phyloP scores from a whole-genome alignment of 352 stramenopile species.

The Pythium scleroteichum region DNA sequence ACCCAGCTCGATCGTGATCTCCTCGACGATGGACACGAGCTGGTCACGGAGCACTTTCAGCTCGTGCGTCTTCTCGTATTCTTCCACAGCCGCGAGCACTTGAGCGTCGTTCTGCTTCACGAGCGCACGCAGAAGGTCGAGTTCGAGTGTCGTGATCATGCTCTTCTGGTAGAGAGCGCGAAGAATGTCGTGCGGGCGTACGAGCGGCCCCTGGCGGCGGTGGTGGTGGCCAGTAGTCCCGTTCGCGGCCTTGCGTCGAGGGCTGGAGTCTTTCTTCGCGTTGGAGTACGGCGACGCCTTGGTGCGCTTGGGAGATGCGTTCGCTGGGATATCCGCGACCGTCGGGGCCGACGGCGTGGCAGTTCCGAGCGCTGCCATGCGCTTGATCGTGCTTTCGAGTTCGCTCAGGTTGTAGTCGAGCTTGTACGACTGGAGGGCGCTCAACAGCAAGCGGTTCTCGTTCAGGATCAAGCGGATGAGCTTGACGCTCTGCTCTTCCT shows the following conservation, averaged over 20 bases:
- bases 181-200: constrained; percentile 42
- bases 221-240: background rate
- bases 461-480: constrained; percentile 50
- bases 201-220: constrained; percentile 15
- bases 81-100: constrained; percentile 40
- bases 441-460: constrained; percentile 54
- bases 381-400: constrained; percentile 53
- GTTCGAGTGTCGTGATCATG: constrained; percentile 65
- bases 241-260: constrained; percentile 2
- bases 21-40: constrained; percentile 55
- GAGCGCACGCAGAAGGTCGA: constrained; percentile 57
- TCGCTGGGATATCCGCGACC: constrained; percentile 14
- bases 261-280: constrained; percentile 3
- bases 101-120: constrained; percentile 60
- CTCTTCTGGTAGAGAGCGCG: constrained; percentile 48
- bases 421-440: constrained; percentile 55
- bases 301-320: constrained; percentile 7
- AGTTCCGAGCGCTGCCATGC: constrained; percentile 41
- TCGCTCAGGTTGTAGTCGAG: constrained; percentile 43
- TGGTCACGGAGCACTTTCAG: constrained; percentile 41
- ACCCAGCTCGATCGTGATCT: constrained; percentile 63
- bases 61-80: constrained; percentile 42
- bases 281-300: constrained; percentile 12
- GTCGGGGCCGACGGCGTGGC: constrained; percentile 11
- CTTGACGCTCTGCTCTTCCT: constrained; percentile 51